phyloP scores from a whole-genome alignment of 225 moss, liverwort and hornwort genomes.

The Marchantia paleacea region DNA sequence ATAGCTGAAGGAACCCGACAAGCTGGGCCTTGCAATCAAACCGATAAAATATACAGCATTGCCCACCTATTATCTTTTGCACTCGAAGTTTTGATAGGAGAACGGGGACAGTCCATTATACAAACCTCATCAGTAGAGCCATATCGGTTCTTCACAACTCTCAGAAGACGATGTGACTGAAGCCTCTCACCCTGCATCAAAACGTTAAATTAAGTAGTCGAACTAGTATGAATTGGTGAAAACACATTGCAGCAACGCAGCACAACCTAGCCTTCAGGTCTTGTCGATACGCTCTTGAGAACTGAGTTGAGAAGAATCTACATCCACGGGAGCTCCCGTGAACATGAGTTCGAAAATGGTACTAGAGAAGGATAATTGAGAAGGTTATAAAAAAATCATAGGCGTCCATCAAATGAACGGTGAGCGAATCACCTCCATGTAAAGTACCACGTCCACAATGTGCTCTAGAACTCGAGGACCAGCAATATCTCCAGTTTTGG shows the following conservation, averaged over 20 bases:
- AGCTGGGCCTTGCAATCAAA: no score
- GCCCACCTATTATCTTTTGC: no score
- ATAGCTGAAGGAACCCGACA: no score
- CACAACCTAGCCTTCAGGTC: not conserved
- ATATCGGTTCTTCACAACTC: constrained; percentile 97
- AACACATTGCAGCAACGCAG: not conserved
- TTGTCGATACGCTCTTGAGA: not conserved
- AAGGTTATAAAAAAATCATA: not conserved
- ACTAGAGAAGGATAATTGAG: no score
- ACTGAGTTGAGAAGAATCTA: not conserved
- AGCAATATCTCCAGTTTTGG: constrained; percentile 97
- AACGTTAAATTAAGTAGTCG: not conserved
- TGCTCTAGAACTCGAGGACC: constrained; percentile 96
- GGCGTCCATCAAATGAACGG: not conserved
- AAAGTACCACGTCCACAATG: constrained; percentile 96
- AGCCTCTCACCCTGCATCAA: constrained; percentile 86
- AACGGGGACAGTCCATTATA: not conserved
- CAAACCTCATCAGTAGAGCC: constrained; percentile 95
- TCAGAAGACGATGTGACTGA: constrained; percentile 91
- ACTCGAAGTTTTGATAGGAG: no score
- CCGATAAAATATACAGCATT: no score
- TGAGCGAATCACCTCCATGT: constrained; percentile 75
- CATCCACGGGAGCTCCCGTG: not conserved
- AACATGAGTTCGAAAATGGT: not conserved
- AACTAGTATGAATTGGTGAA: no score